Evolutionary conservation across 306 rosid genomes (phyloP), one percentile per base, ranked within the genome.

Genomic region (Malus orientalis): DNA sequence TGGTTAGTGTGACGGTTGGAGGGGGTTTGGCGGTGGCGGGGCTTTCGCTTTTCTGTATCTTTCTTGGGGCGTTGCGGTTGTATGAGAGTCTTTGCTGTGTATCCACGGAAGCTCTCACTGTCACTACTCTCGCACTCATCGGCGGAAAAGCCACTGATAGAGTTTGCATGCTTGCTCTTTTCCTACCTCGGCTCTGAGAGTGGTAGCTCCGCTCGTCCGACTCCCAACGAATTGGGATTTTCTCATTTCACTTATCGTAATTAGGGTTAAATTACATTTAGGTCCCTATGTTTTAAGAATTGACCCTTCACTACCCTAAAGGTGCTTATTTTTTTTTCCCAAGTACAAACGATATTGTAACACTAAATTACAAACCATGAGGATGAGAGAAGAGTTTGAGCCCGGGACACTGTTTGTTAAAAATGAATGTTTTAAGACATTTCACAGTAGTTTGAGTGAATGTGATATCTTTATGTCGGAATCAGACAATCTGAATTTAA

Each of bases 31-130:
- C 54, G 67, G 68, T 42, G 66, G 80, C 1, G 72, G 81, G 36
- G 77, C 19, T 51, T 83, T 86, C 83, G 20, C 33, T 30, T 60
- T 88, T 81, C 69, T 74, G 76, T 65, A 71, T 81, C 78, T 89
- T 92, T 85, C 91, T 83, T 2, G 97, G 97, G 66, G 96, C 93
- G 27, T 95, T 92, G 62, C 86, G 98, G 64, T 95, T 95, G 86
- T 95, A 95, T 1, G 96, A 53, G 20, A 81, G 82, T 74, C 88
- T 84, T 60, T 86, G 96, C 12, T 87, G 85, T 1, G 92, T 89
- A 81, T 95, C 98, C 90, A 85, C 88, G 29, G 98, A 90, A 79
- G 85, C 96, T 80, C 80, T 80, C 2, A 86, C 78, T 49, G 74
- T 63, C 83, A 82, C 9, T 3, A 79, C 9, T 58, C 83, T 47